phyloP scores from a whole-genome alignment of 1,284 basidiomycete species.

The Trichosporon sp. region DNA sequence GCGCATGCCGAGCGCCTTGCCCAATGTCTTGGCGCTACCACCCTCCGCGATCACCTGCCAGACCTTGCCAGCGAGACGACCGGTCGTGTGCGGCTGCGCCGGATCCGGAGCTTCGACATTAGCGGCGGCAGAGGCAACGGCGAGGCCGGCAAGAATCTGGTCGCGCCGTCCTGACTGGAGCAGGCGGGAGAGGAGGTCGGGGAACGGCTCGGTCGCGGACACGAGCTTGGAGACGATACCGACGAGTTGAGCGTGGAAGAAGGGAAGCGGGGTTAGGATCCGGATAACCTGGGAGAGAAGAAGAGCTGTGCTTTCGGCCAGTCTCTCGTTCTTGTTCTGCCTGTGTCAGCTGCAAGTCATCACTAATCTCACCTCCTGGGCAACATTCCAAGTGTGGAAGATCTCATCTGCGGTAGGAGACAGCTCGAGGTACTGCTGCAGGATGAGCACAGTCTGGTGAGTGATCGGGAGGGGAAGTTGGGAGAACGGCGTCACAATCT shows the following conservation, averaged over 20 bases:
- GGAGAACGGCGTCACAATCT: slow-evolving; percentile 53
- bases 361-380: slow-evolving; percentile 44
- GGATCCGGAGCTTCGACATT: slow-evolving; percentile 47
- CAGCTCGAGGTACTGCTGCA: slow-evolving; percentile 55
- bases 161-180: slow-evolving; percentile 52
- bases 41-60: slow-evolving; percentile 51
- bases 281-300: slow-evolving; percentile 51
- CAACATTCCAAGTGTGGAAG: slow-evolving; percentile 53
- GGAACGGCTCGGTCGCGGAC: slow-evolving; percentile 45
- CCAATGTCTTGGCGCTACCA: slow-evolving; percentile 48
- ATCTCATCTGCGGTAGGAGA: slow-evolving; percentile 55
- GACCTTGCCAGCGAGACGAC: slow-evolving; percentile 42
- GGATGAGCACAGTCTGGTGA: slow-evolving; percentile 52
- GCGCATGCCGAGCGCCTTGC: slow-evolving; percentile 55
- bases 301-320: slow-evolving; percentile 45
- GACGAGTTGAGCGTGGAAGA: slow-evolving; percentile 52
- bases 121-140: slow-evolving; percentile 47
- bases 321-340: slow-evolving; percentile 47
- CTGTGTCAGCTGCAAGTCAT: slow-evolving; percentile 5
- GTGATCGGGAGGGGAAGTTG: slow-evolving; percentile 50
- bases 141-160: slow-evolving; percentile 47
- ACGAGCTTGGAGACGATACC: slow-evolving; percentile 52
- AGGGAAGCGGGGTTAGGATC: slow-evolving; percentile 53
- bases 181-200: slow-evolving; percentile 49
- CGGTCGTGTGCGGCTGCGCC: slow-evolving; percentile 22